Evolutionary conservation across 2,329 filamentous ascomycete genomes (phyloP).

Genomic region (Cytospora paraplurivora): DNA sequence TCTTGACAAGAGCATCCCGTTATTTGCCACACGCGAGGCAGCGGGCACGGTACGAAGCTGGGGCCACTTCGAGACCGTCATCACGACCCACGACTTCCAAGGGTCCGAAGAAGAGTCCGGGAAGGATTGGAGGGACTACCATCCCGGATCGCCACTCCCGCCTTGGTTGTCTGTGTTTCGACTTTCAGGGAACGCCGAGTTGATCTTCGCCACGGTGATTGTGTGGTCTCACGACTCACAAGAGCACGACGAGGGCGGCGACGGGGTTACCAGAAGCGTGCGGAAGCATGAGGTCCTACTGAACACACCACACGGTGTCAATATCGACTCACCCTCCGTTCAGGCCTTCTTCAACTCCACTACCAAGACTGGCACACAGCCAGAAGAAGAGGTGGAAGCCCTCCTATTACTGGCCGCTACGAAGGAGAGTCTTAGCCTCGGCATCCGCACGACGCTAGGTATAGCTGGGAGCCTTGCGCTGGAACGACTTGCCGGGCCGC

Average conservation of each 20-base stretch:
- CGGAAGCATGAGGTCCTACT: constrained; percentile 24
- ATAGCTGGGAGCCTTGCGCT: constrained; percentile 20
- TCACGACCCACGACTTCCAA: constrained; percentile 5
- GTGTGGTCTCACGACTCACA: constrained; percentile 20
- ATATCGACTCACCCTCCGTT: constrained; percentile 1
- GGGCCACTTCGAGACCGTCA: constrained; percentile 27
- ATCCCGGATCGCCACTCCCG: constrained; percentile 25
- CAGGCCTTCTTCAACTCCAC: constrained; percentile 14
- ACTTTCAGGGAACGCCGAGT: constrained; percentile 3
- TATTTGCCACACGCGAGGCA: constrained; percentile 24
- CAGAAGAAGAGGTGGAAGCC: not conserved
- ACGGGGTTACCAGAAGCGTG: not conserved
- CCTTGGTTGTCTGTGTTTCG: constrained; percentile 27
- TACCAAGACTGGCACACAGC: not conserved
- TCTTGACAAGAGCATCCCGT: constrained; percentile 27
- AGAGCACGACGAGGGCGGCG: not conserved
- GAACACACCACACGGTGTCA: constrained; percentile 27
- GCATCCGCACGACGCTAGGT: constrained; percentile 1
- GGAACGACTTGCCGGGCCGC: constrained; percentile 15
- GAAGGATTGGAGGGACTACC: constrained; percentile 20
- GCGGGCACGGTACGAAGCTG: constrained; percentile 16
- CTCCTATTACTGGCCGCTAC: constrained; percentile 28
- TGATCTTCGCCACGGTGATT: constrained; percentile 15
- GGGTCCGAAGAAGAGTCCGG: not conserved
- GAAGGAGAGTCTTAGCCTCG: constrained; percentile 24